phyloP scores from a whole-genome alignment of 176 grass and related monocot species.

The Carex pumila region DNA sequence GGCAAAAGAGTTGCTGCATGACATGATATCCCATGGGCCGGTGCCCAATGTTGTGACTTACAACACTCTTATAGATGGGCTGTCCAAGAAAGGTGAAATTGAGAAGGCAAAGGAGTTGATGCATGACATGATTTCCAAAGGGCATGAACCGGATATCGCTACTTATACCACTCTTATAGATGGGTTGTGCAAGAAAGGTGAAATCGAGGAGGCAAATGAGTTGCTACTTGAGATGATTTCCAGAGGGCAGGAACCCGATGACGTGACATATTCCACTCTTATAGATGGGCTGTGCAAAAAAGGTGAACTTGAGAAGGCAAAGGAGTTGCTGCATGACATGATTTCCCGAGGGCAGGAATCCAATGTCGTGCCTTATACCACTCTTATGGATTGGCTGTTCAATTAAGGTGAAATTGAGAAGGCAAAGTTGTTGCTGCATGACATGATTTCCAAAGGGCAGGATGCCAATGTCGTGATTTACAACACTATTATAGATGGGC shows the following conservation, averaged over 20 bases:
- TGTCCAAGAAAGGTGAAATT: not conserved
- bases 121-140: not conserved
- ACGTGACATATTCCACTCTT: not conserved
- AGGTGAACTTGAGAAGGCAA: conserved; percentile 1
- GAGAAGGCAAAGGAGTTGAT: not conserved
- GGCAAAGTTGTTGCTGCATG: not conserved
- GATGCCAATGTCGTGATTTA: too few species aligned
- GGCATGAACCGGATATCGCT: not conserved
- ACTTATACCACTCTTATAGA: conserved; percentile 13
- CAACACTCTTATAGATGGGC: not conserved
- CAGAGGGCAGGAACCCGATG: not conserved
- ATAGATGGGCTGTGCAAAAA: not conserved
- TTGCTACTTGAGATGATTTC: not conserved
- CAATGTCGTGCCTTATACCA: not conserved
- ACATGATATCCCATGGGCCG: not conserved
- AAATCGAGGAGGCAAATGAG: not conserved
- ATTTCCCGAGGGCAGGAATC: not conserved
- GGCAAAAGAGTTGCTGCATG: not conserved
- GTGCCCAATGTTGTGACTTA: not conserved
- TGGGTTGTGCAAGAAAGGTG: not conserved
- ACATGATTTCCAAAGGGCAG: not conserved
- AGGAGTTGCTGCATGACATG: not conserved
- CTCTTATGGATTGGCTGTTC: not conserved
- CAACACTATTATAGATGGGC: too few species aligned
- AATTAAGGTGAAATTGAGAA: not conserved